phyloP scores from a whole-genome alignment of 495 filamentous ascomycete genomes.

The Elaphomyces granulatus region DNA sequence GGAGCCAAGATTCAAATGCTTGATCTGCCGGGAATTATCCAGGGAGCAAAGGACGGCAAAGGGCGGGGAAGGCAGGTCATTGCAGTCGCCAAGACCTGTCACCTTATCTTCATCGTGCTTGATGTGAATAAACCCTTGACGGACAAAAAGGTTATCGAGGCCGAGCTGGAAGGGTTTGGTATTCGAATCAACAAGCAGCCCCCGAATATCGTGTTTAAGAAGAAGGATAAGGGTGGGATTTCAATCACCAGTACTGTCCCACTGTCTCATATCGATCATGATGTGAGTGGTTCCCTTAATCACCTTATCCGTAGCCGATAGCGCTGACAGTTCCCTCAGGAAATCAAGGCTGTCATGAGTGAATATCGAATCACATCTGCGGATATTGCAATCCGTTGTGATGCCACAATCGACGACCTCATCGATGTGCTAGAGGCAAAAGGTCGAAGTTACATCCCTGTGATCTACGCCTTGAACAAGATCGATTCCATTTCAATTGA shows the following conservation, averaged over 20 bases:
- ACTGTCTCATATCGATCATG: constrained; percentile 80
- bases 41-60: constrained; percentile 96
- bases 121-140: constrained; percentile 98
- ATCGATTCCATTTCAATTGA: constrained; percentile 97
- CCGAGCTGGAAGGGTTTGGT: constrained; percentile 93
- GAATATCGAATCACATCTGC: constrained; percentile 96
- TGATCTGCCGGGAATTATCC: constrained; percentile 96
- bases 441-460: constrained; percentile 88
- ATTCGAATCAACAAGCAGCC: constrained; percentile 96
- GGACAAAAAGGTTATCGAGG: constrained; percentile 92
- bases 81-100: constrained; percentile 95
- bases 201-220: constrained; percentile 95
- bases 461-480: constrained; percentile 97
- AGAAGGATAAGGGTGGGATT: constrained; percentile 97
- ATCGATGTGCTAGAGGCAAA: constrained; percentile 96
- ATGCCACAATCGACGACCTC: constrained; percentile 80
- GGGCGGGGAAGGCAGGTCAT: constrained; percentile 98
- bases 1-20: constrained; percentile 97
- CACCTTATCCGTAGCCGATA: background rate
- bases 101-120: constrained; percentile 96
- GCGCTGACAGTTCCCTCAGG: constrained; percentile 32
- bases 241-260: constrained; percentile 87
- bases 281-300: constrained; percentile 42
- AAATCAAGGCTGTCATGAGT: constrained; percentile 94
- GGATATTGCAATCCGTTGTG: constrained; percentile 94